phyloP scores from a whole-genome alignment of 2,329 filamentous ascomycete species.

The Ambrosiella beaveri region DNA sequence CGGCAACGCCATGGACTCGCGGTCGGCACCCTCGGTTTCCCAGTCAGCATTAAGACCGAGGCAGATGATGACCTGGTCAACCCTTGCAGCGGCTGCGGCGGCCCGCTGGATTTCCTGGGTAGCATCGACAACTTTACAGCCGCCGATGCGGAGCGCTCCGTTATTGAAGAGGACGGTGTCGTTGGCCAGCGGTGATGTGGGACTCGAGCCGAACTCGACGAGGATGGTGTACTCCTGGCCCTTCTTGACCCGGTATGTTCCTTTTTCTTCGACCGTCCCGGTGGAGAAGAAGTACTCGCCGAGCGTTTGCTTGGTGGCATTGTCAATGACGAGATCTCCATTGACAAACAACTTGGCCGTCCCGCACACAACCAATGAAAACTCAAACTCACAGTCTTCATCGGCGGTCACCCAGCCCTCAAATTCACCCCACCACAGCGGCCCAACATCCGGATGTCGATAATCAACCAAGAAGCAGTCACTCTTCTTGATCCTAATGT shows the following conservation, averaged over 20 bases:
- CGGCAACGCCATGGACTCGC: constrained; percentile 63
- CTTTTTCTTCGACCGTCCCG: constrained; percentile 46
- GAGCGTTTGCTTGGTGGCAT: constrained; percentile 42
- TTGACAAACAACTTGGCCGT: constrained; percentile 49
- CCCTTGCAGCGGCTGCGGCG: constrained; percentile 46
- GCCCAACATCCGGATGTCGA: constrained; percentile 34
- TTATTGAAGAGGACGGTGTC: constrained; percentile 35
- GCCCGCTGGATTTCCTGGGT: constrained; percentile 47
- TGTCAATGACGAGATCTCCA: constrained; percentile 45
- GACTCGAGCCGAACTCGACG: constrained; percentile 42
- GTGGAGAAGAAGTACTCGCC: constrained; percentile 49
- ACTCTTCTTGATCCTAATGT: constrained; percentile 30
- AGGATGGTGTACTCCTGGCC: constrained; percentile 41
- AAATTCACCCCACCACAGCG: constrained; percentile 42
- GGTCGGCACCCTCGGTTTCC: constrained; percentile 65
- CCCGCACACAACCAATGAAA: constrained; percentile 48
- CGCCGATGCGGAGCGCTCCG: constrained; percentile 46
- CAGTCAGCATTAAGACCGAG: constrained; percentile 65
- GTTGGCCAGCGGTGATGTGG: constrained; percentile 36
- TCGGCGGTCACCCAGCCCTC: constrained; percentile 43
- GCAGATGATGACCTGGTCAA: constrained; percentile 63
- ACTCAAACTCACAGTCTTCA: constrained; percentile 43
- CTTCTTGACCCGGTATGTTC: constrained; percentile 37
- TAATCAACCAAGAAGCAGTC: constrained; percentile 34
- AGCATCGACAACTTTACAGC: constrained; percentile 38